Percentiles rank a stretch among this genome's conserved stretches.
Conservation (phyloP, 2,329 filamentous ascomycete genomes). For the Colletotrichum endophyticum region DNA sequence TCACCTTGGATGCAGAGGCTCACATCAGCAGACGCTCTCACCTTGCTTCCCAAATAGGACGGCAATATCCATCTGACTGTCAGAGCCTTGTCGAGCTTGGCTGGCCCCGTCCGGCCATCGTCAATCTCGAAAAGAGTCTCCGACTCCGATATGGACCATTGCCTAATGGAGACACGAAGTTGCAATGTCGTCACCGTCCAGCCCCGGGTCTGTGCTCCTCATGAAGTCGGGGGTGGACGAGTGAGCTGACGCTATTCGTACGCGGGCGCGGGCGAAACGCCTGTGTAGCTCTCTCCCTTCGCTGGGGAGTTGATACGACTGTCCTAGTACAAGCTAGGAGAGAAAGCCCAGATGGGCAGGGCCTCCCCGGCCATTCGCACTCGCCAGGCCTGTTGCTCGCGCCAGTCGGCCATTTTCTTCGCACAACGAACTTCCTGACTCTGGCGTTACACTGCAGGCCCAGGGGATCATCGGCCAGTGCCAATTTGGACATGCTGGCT, state of each 20-base stretch:
- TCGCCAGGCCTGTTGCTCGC: neutral
- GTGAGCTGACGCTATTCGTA: neutral
- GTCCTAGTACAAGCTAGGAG: neutral
- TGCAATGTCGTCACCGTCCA: neutral
- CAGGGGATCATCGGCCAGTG: neutral
- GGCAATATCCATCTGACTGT: neutral
- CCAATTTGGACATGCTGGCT: neutral
- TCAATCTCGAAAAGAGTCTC: neutral
- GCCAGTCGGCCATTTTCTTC: constrained; percentile 17
- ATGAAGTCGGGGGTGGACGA: neutral
- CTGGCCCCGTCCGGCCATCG: neutral
- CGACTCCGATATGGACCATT: neutral
- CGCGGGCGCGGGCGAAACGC: neutral
- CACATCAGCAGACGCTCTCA: constrained; percentile 1
- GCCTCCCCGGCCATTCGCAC: neutral
- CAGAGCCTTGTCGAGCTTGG: neutral
- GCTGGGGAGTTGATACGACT: neutral
- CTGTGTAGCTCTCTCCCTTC: neutral
- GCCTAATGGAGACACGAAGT: neutral
- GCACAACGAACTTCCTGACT: constrained; percentile 4
- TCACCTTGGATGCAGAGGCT: neutral
- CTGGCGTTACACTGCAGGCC: constrained; percentile 3
- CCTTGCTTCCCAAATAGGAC: neutral
- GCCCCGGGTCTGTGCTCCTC: neutral
- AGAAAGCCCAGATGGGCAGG: neutral